These are phyloP conservation scores for Gleditsia sinensis DNA, from an alignment of 306 rosid genomes.

Conservation along the genomic window DNA sequence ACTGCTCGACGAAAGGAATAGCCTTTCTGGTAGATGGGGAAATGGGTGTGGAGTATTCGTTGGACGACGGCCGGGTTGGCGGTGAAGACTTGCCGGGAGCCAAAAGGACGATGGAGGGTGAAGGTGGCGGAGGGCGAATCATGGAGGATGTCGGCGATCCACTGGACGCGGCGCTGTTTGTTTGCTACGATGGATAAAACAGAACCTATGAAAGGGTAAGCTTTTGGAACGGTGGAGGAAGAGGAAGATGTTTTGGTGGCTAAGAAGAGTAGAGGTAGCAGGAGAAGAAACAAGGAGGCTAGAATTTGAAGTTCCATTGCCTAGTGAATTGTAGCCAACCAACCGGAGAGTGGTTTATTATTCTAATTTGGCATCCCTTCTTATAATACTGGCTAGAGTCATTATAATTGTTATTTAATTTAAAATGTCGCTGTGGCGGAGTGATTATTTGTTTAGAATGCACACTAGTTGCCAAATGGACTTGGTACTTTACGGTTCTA, in stretches of 20 bases:
- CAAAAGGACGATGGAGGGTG: slow-evolving; percentile 45
- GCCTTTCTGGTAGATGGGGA: slow-evolving; percentile 57
- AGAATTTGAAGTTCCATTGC: slow-evolving; percentile 28
- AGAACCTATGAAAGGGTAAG: slow-evolving; percentile 62
- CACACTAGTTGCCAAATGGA: no score
- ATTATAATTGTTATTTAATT: no score
- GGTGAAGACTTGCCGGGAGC: slow-evolving; percentile 45
- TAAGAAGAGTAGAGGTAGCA: slow-evolving; percentile 26
- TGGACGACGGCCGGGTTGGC: slow-evolving; percentile 66
- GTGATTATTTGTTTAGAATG: no score
- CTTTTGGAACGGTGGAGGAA: slow-evolving; percentile 41
- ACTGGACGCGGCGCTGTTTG: slow-evolving; percentile 44
- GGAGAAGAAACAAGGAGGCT: neutral
- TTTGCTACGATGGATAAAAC: slow-evolving; percentile 38
- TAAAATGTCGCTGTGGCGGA: no score
- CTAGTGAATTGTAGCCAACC: no score
- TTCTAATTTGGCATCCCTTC: no score
- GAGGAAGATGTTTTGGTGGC: slow-evolving; percentile 30
- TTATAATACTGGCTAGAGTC: no score
- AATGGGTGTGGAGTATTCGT: slow-evolving; percentile 62
- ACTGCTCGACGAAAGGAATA: neutral
- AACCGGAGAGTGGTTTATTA: no score
- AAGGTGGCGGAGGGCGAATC: slow-evolving; percentile 54
- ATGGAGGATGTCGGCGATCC: slow-evolving; percentile 60
- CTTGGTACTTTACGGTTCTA: no score